These are phyloP conservation scores for Colletotrichum agaves DNA, from an alignment of 2,329 filamentous ascomycete species.

Conservation along the genomic window DNA sequence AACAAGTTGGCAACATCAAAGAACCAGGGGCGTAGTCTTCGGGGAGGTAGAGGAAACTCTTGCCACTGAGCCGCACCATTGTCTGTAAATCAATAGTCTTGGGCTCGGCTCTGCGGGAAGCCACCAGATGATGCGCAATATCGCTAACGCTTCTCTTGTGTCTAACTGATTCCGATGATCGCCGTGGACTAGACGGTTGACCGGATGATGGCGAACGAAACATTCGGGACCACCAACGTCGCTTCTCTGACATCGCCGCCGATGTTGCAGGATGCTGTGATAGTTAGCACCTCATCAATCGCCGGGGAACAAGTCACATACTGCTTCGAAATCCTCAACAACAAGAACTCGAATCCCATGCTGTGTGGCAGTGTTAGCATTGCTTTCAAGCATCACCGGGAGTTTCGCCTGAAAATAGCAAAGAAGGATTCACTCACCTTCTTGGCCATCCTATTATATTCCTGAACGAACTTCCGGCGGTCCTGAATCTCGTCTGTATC, in stretches of 20 bases:
- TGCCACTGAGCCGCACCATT: slow-evolving; percentile 72
- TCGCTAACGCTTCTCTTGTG: slow-evolving; percentile 68
- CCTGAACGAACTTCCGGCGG: slow-evolving; percentile 59
- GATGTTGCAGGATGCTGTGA: slow-evolving; percentile 18
- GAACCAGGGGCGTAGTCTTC: slow-evolving; percentile 66
- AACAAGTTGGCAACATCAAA: slow-evolving; percentile 71
- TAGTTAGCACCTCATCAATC: not conserved
- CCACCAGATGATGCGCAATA: slow-evolving; percentile 58
- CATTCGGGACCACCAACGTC: slow-evolving; percentile 52
- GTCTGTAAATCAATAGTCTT: slow-evolving; percentile 63
- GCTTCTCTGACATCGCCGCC: slow-evolving; percentile 42
- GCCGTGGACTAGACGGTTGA: slow-evolving; percentile 6
- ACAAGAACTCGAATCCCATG: slow-evolving; percentile 61
- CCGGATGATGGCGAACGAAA: slow-evolving; percentile 42
- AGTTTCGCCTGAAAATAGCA: not conserved
- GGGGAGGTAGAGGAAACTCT: slow-evolving; percentile 70
- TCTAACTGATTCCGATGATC: slow-evolving; percentile 41
- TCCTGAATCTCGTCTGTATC: slow-evolving; percentile 63
- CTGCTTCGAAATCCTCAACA: slow-evolving; percentile 47
- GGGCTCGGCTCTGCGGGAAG: slow-evolving; percentile 55
- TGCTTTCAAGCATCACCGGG: not conserved
- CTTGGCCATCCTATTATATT: slow-evolving; percentile 70
- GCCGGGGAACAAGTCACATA: slow-evolving; percentile 10
- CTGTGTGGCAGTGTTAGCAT: slow-evolving; percentile 47
- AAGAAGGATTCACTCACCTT: slow-evolving; percentile 54